Conservation (phyloP, 75 land plant genomes). For the Cunninghamia lanceolata region DNA sequence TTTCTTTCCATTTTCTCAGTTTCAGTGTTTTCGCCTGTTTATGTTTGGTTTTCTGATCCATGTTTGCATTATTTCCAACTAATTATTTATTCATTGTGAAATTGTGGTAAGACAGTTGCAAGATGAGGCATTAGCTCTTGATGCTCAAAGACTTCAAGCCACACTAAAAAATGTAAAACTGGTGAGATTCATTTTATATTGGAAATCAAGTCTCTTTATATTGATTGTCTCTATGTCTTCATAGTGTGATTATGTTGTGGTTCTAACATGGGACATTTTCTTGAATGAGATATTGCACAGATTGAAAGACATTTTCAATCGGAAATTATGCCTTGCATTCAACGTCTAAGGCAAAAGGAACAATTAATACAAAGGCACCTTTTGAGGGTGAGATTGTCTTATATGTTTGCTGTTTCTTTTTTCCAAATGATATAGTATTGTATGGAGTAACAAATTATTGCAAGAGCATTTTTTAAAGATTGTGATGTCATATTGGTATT, state of each 20-base stretch:
- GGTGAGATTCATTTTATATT: constrained; percentile 28
- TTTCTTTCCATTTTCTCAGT: neutral
- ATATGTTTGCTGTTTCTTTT: neutral
- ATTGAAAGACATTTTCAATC: constrained; percentile 90
- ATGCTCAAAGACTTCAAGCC: constrained; percentile 72
- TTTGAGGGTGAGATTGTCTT: constrained; percentile 52
- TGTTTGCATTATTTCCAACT: neutral
- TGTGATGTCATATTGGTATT: too few species aligned
- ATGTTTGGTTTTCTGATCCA: too few species aligned
- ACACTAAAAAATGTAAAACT: constrained; percentile 88
- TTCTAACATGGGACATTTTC: neutral
- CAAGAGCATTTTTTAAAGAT: too few species aligned
- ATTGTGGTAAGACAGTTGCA: constrained; percentile 64
- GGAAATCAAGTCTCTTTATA: neutral
- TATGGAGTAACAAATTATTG: too few species aligned
- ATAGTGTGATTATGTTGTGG: neutral
- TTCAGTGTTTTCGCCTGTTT: neutral
- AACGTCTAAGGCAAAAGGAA: constrained; percentile 82
- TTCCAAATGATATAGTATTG: neutral
- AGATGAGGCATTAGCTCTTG: constrained; percentile 86
- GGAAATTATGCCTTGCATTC: constrained; percentile 82
- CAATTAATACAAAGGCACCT: constrained; percentile 86
- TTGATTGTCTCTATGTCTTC: neutral
- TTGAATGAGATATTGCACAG: constrained; percentile 31
- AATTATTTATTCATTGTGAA: neutral